Evolutionary conservation across 371 early-diverging fungal genomes (phyloP).

Genomic region (Haplosporangium sp.): DNA sequence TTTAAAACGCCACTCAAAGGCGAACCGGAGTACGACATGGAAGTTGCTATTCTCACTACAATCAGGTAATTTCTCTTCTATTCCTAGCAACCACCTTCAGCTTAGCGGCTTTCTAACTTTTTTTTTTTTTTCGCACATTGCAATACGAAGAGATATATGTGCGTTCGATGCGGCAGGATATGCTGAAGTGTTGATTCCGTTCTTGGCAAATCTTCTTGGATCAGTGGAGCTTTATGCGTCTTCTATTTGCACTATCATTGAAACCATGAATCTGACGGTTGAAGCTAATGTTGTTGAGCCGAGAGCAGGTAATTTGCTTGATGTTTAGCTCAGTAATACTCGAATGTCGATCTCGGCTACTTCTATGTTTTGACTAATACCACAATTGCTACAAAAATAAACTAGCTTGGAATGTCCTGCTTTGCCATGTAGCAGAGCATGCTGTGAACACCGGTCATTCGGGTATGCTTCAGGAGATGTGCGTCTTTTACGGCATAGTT

Average conservation of each 20-base stretch:
- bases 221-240: slow-evolving; percentile 63
- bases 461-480: slow-evolving; percentile 47
- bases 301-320: slow-evolving; percentile 56
- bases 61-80: slow-evolving; percentile 48
- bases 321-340: background rate
- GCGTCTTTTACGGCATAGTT: slow-evolving; percentile 63
- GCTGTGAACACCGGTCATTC: slow-evolving; percentile 41
- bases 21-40: slow-evolving; percentile 60
- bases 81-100: background rate
- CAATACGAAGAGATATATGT: slow-evolving; percentile 60
- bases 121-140: background rate
- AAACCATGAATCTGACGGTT: slow-evolving; percentile 62
- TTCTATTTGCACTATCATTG: slow-evolving; percentile 60
- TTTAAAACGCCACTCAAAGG: slow-evolving; percentile 38
- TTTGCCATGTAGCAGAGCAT: slow-evolving; percentile 63
- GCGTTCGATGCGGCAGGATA: slow-evolving; percentile 58
- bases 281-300: slow-evolving; percentile 64
- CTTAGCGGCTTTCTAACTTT: background rate
- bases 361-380: background rate
- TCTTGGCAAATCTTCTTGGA: slow-evolving; percentile 63
- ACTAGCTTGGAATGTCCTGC: slow-evolving; percentile 63
- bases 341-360: background rate
- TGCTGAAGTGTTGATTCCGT: slow-evolving; percentile 67
- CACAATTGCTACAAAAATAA: background rate
- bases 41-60: slow-evolving; percentile 64